Conservation (phyloP, 2,329 filamentous ascomycete genomes). For the Polytolypa hystricis region DNA sequence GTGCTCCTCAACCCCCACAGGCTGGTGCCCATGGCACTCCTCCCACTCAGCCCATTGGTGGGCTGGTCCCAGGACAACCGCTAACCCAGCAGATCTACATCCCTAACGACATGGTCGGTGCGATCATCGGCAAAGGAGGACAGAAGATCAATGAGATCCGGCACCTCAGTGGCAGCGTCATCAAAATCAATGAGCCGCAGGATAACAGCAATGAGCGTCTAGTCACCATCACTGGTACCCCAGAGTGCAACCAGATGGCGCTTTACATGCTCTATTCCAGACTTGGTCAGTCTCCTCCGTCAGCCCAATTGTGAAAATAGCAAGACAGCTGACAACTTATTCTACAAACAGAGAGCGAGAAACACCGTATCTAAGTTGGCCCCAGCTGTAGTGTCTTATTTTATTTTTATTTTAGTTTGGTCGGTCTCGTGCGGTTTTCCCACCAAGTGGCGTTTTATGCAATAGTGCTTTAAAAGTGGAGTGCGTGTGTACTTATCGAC, state of each 20-base stretch:
- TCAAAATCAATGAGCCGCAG: slow-evolving; percentile 99
- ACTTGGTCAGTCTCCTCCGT: slow-evolving; percentile 55
- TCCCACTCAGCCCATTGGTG: slow-evolving; percentile 58
- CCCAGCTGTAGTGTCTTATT: too few relatives aligned
- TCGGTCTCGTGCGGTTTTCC: too few relatives aligned
- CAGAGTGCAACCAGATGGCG: slow-evolving; percentile 99
- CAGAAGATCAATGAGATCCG: slow-evolving; percentile 99
- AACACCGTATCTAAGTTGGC: slow-evolving; percentile 54
- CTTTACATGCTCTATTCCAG: slow-evolving; percentile 97
- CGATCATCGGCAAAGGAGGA: slow-evolving; percentile 96
- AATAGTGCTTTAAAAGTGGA: too few relatives aligned
- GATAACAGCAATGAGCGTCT: slow-evolving; percentile 97
- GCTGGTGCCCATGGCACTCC: slow-evolving; percentile 53
- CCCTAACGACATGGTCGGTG: slow-evolving; percentile 98
- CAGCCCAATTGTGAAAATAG: too few relatives aligned
- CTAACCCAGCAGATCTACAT: slow-evolving; percentile 98
- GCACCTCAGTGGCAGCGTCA: slow-evolving; percentile 91
- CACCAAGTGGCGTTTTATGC: too few relatives aligned
- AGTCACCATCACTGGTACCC: slow-evolving; percentile 93
- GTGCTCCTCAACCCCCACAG: slow-evolving; percentile 47
- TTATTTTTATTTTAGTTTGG: slow-evolving; percentile 2
- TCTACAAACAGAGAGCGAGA: slow-evolving; percentile 54
- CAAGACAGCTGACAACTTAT: slow-evolving; percentile 7
- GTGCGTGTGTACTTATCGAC: too few relatives aligned
- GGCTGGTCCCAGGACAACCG: slow-evolving; percentile 65